phyloP scores from a whole-genome alignment of 768 basidiomycete species.

The Lactarius tabidus region DNA sequence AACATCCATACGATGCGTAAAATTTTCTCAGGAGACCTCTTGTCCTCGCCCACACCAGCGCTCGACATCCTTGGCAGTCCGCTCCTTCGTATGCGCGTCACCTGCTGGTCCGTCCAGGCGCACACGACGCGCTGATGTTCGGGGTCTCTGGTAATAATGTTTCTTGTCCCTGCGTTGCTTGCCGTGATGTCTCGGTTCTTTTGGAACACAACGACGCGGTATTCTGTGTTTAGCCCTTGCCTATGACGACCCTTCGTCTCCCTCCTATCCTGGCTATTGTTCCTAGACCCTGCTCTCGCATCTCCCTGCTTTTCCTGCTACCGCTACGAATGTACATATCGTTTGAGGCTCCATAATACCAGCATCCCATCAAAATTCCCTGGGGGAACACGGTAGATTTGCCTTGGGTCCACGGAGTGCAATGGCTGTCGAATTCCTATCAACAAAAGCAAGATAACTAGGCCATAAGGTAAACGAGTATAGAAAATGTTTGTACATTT shows the following conservation, averaged over 20 bases:
- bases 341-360: background rate
- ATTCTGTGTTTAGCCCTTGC: background rate
- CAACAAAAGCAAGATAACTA: background rate
- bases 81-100: too few relatives aligned
- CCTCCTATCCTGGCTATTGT: background rate
- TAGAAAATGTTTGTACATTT: background rate
- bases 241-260: background rate
- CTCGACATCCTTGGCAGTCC: too few relatives aligned
- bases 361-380: too few relatives aligned
- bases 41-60: too few relatives aligned
- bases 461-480: constrained; percentile 9
- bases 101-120: background rate
- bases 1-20: too few relatives aligned
- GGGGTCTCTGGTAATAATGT: too few relatives aligned
- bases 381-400: background rate
- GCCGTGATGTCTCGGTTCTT: too few relatives aligned
- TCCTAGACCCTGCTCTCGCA: background rate
- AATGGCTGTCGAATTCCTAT: background rate
- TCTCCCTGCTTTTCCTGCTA: background rate
- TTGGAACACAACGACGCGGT: background rate
- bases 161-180: too few relatives aligned
- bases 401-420: background rate
- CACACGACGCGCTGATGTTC: background rate
- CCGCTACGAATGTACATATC: background rate
- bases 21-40: too few relatives aligned